These are phyloP conservation scores for Theobroma grandiflorum DNA, from an alignment of 441 rosid species.

Conservation along the genomic window DNA sequence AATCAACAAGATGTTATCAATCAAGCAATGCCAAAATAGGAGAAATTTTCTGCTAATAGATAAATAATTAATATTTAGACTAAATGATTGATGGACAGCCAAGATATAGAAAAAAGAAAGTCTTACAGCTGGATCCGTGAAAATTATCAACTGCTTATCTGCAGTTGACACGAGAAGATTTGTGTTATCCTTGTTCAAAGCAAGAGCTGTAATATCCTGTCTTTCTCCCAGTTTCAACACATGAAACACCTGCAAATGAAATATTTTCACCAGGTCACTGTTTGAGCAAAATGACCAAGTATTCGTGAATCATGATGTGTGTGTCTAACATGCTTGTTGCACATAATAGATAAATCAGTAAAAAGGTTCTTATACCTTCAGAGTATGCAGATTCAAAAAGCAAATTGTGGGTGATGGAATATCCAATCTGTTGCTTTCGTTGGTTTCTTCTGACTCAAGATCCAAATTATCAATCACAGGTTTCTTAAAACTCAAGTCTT, in stretches of 20 bases:
- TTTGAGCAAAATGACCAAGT: neutral
- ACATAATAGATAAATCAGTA: neutral
- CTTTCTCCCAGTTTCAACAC: constrained; percentile 70
- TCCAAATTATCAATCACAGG: constrained; percentile 41
- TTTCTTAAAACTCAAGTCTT: constrained; percentile 33
- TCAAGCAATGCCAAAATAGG: constrained; percentile 8
- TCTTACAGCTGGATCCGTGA: constrained; percentile 97
- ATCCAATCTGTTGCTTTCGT: constrained; percentile 57
- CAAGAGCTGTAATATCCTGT: constrained; percentile 89
- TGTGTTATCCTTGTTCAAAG: constrained; percentile 82
- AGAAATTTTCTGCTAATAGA: neutral
- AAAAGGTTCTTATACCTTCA: constrained; percentile 61
- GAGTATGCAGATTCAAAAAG: constrained; percentile 81
- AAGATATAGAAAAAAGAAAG: constrained; percentile 2
- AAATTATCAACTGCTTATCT: constrained; percentile 89
- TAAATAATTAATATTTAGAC: neutral
- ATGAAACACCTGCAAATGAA: constrained; percentile 77
- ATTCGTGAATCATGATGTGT: neutral
- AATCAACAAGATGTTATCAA: neutral
- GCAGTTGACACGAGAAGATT: constrained; percentile 94
- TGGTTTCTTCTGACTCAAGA: constrained; percentile 45
- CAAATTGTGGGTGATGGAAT: constrained; percentile 82
- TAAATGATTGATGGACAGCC: neutral
- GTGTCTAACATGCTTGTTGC: neutral
- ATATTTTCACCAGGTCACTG: constrained; percentile 20